Percentiles rank a stretch among this genome's conserved stretches.
phyloP scores from a whole-genome alignment of 225 moss, liverwort and hornwort genomes.

The Pleurozium schreberi region DNA sequence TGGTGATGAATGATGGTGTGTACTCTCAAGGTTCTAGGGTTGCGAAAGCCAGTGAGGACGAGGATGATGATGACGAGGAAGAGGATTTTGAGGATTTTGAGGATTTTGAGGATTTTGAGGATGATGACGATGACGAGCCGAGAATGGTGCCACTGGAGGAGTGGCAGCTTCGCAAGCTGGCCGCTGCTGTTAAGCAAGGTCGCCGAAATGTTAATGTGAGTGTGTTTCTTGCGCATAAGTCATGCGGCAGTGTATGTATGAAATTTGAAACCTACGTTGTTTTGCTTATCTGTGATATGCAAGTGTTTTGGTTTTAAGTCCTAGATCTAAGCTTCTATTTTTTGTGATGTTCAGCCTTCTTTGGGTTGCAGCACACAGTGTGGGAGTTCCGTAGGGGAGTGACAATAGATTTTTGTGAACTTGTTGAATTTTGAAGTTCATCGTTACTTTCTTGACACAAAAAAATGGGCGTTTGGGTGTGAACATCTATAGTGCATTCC shows the following conservation, averaged over 20 bases:
- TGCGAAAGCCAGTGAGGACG: background rate
- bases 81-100: slow-evolving; percentile 16
- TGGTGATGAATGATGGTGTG: slow-evolving; percentile 39
- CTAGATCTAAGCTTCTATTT: background rate
- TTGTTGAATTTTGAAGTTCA: background rate
- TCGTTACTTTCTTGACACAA: background rate
- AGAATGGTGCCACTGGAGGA: slow-evolving; percentile 60
- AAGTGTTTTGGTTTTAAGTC: background rate
- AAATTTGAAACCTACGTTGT: background rate
- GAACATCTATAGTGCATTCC: background rate
- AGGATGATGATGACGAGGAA: background rate
- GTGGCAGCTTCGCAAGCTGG: slow-evolving; percentile 80
- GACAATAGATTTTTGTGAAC: background rate
- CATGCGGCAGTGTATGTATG: background rate
- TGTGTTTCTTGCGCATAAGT: background rate
- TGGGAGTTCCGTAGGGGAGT: background rate
- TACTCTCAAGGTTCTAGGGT: slow-evolving; percentile 16
- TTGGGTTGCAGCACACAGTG: background rate
- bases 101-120: background rate
- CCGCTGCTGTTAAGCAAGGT: slow-evolving; percentile 64
- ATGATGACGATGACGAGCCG: slow-evolving; percentile 51
- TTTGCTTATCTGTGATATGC: background rate
- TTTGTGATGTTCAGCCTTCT: background rate
- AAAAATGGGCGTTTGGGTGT: background rate
- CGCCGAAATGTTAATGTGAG: slow-evolving; percentile 86